Conservation (phyloP, 140 eudicot genomes). For the Stevia rebaudiana region DNA sequence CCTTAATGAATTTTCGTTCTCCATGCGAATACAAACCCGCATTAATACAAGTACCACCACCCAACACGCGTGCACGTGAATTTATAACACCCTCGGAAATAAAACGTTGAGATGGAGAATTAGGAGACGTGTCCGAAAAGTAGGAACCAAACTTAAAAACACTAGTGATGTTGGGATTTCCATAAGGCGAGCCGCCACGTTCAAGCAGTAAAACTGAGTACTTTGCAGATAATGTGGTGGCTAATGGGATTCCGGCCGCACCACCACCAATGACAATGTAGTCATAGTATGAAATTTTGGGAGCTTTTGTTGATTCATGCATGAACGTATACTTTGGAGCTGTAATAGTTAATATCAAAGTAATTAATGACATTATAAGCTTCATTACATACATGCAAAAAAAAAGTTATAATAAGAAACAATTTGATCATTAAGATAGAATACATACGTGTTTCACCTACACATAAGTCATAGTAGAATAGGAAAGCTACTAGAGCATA, state of each 20-base stretch:
- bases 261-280: neutral
- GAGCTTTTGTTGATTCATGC: neutral
- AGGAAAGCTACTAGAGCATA: neutral
- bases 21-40: slow-evolving; percentile 7
- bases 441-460: neutral
- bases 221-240: neutral
- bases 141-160: neutral
- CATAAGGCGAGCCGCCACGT: neutral
- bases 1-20: neutral
- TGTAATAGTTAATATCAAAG: neutral
- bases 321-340: neutral
- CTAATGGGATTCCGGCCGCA: neutral
- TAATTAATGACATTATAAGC: neutral
- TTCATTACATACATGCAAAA: neutral
- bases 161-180: neutral
- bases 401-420: neutral
- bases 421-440: neutral
- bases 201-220: neutral
- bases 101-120: neutral
- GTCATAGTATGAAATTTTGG: neutral
- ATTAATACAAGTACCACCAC: slow-evolving; percentile 9
- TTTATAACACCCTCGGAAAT: neutral
- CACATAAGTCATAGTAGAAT: neutral
- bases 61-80: neutral
- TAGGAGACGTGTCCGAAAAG: neutral